A percentile compares a stretch with the other conserved stretches of the same genome.
phyloP scores from a whole-genome alignment of 1,284 basidiomycete species.

The Cutaneotrichosporon curvatum region DNA sequence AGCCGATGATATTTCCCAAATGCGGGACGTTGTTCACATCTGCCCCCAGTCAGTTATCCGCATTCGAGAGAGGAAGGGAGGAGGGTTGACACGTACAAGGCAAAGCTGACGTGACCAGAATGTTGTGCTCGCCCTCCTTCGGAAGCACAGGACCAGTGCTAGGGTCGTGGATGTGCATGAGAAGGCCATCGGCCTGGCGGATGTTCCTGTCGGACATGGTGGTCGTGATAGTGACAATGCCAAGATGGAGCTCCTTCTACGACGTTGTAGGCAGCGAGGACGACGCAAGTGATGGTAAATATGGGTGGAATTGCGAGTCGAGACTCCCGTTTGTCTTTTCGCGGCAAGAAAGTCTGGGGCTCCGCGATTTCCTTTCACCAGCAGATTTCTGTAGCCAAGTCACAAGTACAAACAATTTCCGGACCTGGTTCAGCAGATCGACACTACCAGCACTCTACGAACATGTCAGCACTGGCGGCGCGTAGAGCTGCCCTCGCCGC shows the following conservation, averaged over 20 bases:
- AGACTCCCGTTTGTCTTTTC: neutral
- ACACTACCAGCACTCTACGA: neutral
- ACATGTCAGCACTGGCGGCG: slow-evolving; percentile 30
- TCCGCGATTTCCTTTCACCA: neutral
- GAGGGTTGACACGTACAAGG: slow-evolving; percentile 54
- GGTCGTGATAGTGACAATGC: slow-evolving; percentile 1
- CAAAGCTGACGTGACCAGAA: slow-evolving; percentile 90
- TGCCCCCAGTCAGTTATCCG: slow-evolving; percentile 16
- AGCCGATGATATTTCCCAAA: slow-evolving; percentile 97
- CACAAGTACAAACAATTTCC: too few relatives aligned
- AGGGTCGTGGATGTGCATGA: slow-evolving; percentile 50
- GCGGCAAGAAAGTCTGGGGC: neutral
- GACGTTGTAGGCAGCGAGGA: neutral
- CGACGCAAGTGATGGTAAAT: too few relatives aligned
- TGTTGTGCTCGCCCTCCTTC: slow-evolving; percentile 72
- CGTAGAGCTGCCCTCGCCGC: slow-evolving; percentile 22
- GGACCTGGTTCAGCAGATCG: neutral
- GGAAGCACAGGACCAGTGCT: slow-evolving; percentile 53
- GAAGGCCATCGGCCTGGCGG: slow-evolving; percentile 22
- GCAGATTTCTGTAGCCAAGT: neutral
- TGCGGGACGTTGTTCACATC: slow-evolving; percentile 99
- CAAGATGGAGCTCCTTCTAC: neutral
- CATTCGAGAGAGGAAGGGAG: neutral
- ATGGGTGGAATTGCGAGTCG: neutral
- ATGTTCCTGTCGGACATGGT: slow-evolving; percentile 25